phyloP scores from a whole-genome alignment of 345 rosid genomes.

The Lepidium africanum region DNA sequence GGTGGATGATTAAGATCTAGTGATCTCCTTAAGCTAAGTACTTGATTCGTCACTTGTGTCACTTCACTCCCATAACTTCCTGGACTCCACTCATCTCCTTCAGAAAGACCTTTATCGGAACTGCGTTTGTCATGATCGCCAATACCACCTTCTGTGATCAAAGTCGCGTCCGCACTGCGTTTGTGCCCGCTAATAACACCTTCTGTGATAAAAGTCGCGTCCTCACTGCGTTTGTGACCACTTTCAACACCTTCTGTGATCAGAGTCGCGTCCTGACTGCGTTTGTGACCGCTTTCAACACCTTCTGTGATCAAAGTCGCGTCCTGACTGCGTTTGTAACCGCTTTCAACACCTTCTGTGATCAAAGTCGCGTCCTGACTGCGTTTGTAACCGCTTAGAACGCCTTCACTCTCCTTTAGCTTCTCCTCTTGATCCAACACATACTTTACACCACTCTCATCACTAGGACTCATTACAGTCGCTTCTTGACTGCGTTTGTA shows the following conservation, averaged over 20 bases:
- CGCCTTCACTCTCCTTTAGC: constrained; percentile 33
- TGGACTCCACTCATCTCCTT: constrained; percentile 25
- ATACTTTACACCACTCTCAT: background rate
- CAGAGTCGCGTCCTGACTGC: too few relatives aligned
- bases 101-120: background rate
- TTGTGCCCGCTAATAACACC: too few relatives aligned
- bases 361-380: background rate
- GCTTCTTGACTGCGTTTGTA: background rate
- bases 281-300: too few relatives aligned
- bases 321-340: background rate
- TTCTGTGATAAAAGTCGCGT: too few relatives aligned
- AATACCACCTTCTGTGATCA: background rate
- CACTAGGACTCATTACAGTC: background rate
- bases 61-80: background rate
- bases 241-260: too few relatives aligned
- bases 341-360: constrained; percentile 34
- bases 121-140: background rate
- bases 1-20: constrained; percentile 51
- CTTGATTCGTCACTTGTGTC: background rate
- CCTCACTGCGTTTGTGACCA: too few relatives aligned
- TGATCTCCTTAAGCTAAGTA: background rate
- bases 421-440: background rate
- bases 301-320: too few relatives aligned
- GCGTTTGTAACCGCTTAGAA: background rate
- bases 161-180: too few relatives aligned